Evolutionary conservation across 257 asterid genomes (phyloP).

Genomic region (Nicotiana knightiana): DNA sequence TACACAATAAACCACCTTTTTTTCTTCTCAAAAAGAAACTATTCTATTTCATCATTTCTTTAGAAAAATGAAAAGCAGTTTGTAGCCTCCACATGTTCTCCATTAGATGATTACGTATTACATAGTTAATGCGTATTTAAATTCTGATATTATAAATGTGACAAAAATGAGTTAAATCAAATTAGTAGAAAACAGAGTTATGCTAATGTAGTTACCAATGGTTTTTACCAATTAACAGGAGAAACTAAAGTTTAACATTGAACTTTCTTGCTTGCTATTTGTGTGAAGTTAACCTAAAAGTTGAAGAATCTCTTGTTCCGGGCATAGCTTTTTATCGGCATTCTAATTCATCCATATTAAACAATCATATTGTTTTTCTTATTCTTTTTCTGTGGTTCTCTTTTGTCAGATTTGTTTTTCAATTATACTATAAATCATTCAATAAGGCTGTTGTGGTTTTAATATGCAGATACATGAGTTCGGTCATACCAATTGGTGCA

Average conservation of each 20-base stretch:
- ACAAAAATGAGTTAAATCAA: neutral
- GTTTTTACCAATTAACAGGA: neutral
- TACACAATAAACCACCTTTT: neutral
- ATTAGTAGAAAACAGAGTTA: neutral
- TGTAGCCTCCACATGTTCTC: neutral
- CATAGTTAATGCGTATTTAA: neutral
- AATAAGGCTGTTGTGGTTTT: conserved; percentile 2
- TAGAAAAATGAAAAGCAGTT: neutral
- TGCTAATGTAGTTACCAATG: neutral
- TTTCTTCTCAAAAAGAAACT: neutral
- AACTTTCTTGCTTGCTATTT: neutral
- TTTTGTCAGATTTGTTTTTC: neutral
- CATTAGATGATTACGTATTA: neutral
- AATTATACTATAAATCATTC: neutral
- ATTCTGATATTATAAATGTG: neutral
- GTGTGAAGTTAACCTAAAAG: neutral
- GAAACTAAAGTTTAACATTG: neutral
- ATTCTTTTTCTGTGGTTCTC: neutral
- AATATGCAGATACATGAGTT: conserved; percentile 61
- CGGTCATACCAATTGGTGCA: conserved; percentile 93
- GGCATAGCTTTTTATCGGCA: neutral
- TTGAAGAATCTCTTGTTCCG: neutral
- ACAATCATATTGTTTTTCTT: neutral
- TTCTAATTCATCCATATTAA: neutral
- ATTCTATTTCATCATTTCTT: neutral